Conservation (phyloP, 1,284 basidiomycete genomes). For the Microstroma glucosiphilum region DNA sequence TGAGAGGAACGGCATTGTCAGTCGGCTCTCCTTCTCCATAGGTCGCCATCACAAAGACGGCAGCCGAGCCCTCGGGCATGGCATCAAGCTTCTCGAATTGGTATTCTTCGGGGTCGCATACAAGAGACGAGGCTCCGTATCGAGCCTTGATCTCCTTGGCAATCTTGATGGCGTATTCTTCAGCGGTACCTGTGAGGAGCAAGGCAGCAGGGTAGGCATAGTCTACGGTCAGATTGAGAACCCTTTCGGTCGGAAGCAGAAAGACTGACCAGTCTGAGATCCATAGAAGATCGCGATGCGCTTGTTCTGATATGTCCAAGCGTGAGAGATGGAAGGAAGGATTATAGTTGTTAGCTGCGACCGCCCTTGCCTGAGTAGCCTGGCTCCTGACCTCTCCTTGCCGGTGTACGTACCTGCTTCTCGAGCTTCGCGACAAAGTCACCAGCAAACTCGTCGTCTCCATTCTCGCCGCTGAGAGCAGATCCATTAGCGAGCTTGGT, state of each 20-base stretch:
- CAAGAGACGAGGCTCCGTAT: slow-evolving; percentile 47
- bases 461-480: slow-evolving; percentile 9
- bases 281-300: slow-evolving; percentile 47
- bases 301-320: slow-evolving; percentile 32
- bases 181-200: slow-evolving; percentile 42
- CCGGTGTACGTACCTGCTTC: slow-evolving; percentile 18
- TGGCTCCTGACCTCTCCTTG: too few relatives aligned
- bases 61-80: slow-evolving; percentile 75
- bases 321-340: neutral
- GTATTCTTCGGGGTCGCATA: slow-evolving; percentile 56
- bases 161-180: slow-evolving; percentile 48
- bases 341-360: neutral
- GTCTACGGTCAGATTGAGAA: neutral
- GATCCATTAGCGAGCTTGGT: slow-evolving; percentile 33
- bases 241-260: neutral
- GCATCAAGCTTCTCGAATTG: slow-evolving; percentile 93
- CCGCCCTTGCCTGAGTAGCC: neutral
- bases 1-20: slow-evolving; percentile 90
- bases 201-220: slow-evolving; percentile 31
- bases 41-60: slow-evolving; percentile 92
- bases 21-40: slow-evolving; percentile 99
- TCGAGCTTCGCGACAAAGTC: slow-evolving; percentile 41
- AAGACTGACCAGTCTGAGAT: slow-evolving; percentile 5
- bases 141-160: slow-evolving; percentile 49
- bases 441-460: slow-evolving; percentile 14